Evolutionary conservation across 1,284 basidiomycete species (phyloP), one percentile per base, ranked within the genome.

Genomic region (Leccinum colubrinum): DNA sequence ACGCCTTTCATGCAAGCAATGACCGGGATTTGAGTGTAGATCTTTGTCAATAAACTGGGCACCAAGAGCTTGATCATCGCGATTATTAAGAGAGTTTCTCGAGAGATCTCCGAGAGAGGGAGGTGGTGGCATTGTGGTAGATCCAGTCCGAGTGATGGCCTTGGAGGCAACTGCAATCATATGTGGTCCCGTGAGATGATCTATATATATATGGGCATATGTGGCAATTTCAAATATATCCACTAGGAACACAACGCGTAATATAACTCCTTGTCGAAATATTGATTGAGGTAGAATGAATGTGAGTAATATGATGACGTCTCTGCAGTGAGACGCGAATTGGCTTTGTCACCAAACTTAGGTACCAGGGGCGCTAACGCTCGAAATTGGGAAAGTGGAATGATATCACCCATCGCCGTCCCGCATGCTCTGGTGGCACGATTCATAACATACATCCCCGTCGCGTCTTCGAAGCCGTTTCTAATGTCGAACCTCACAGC

Each of bases 261-360:
- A 35, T 65, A 73, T 15, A 72, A 41, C 27, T 74, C 72, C 56
- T 74, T 75, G 30, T 67, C 61, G 53, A 73, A 74, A 59, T 73
- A 76, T 43, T 71, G 71, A 59, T 76, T 72, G 50, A 75, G 58
- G 20, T 62, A 72, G 59, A 72, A 71, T 30, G 69, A 66, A 2
- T 60, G 53, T 20, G 62, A 62, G 52, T 64, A 74, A 7, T 67
- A 58, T 6, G 67, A 50, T 48, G 65, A 68, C 22, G 61, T 75
- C 39, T 62, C 58, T 30, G 66, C 65, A 5, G 59, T 70, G 11
- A 75, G 64, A n/a, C 64, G 15, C 2, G 30, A 27, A 63, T 74
- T 63, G n/a, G 73, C 72, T 50, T 65, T 65, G 12, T 39, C 56
- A 20, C 71, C 74, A 60, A 75, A 69, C 2, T 55, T 55, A 20